These are phyloP conservation scores for Epithemia pelagica DNA, from an alignment of 108 stramenopile species.

Conservation along the genomic window DNA sequence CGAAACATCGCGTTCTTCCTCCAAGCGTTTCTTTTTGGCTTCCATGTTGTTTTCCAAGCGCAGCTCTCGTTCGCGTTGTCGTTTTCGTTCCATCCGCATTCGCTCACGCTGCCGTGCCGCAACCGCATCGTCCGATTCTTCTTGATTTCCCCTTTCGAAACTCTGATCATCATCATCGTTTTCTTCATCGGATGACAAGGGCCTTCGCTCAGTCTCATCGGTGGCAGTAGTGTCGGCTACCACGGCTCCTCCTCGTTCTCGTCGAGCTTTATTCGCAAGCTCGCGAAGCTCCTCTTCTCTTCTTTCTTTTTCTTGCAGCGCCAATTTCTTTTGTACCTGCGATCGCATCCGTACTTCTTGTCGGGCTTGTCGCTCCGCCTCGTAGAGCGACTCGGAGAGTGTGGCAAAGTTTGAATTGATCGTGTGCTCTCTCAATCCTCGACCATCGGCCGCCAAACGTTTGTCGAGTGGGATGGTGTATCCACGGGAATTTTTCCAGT, in stretches of 20 bases:
- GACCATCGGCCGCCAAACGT: slow-evolving; percentile 97
- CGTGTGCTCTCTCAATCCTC: slow-evolving; percentile 87
- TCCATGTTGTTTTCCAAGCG: slow-evolving; percentile 77
- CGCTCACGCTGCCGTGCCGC: slow-evolving; percentile 89
- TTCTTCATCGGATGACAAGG: slow-evolving; percentile 10
- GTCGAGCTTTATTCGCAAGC: slow-evolving; percentile 85
- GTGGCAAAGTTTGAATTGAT: slow-evolving; percentile 96
- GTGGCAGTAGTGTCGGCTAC: not conserved
- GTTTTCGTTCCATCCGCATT: slow-evolving; percentile 80
- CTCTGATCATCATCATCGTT: slow-evolving; percentile 1
- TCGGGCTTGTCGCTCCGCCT: slow-evolving; percentile 93
- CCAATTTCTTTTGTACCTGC: slow-evolving; percentile 83
- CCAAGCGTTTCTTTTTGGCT: slow-evolving; percentile 79
- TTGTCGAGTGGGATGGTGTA: slow-evolving; percentile 99
- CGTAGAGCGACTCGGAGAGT: slow-evolving; percentile 87
- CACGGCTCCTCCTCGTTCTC: slow-evolving; percentile 69
- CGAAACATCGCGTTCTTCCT: slow-evolving; percentile 93
- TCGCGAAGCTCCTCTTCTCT: slow-evolving; percentile 91
- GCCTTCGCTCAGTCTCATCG: not conserved
- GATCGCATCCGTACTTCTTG: slow-evolving; percentile 91
- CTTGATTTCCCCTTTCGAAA: slow-evolving; percentile 2
- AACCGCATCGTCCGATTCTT: slow-evolving; percentile 65
- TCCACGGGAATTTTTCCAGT: slow-evolving; percentile 97
- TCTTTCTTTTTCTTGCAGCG: slow-evolving; percentile 75
- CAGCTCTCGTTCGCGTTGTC: slow-evolving; percentile 92